These are phyloP conservation scores for Vanrija sp. DNA, from an alignment of 1,284 basidiomycete species.

Conservation along the genomic window DNA sequence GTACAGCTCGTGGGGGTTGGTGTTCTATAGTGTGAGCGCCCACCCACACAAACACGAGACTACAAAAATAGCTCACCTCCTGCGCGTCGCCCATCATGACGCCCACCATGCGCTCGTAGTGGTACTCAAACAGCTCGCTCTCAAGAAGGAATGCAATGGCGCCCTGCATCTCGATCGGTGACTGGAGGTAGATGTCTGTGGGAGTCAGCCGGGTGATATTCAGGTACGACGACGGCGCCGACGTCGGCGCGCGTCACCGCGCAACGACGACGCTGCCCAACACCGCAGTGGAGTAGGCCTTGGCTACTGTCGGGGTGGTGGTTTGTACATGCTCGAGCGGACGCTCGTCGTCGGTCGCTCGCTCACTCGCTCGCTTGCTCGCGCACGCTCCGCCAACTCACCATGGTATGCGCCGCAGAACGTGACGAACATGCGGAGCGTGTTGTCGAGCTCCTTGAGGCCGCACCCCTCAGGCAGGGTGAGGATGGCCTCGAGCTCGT, in stretches of 20 bases:
- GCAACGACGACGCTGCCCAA: background rate
- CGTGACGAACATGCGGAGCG: constrained; percentile 68
- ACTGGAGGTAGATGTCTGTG: constrained; percentile 73
- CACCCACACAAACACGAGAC: background rate
- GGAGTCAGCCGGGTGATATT: background rate
- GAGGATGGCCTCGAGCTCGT: constrained; percentile 81
- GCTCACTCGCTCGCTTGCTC: background rate
- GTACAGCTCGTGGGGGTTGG: constrained; percentile 80
- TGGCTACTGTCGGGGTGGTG: background rate
- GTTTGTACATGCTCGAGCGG: background rate
- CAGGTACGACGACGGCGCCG: no score
- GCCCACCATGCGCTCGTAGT: constrained; percentile 83
- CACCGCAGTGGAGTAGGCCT: background rate
- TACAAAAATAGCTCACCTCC: constrained; percentile 54
- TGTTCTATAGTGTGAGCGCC: constrained; percentile 55
- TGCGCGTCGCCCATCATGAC: constrained; percentile 64
- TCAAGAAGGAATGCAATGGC: constrained; percentile 69
- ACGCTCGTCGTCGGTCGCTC: no score
- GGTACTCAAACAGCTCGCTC: constrained; percentile 78
- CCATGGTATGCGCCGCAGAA: constrained; percentile 81
- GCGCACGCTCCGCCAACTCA: constrained; percentile 47
- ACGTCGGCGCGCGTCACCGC: background rate
- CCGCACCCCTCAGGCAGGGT: constrained; percentile 63
- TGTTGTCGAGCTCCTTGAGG: constrained; percentile 69
- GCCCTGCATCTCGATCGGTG: constrained; percentile 71